Conservation (phyloP, 2,329 filamentous ascomycete genomes). For the Calonectria henricotiae region DNA sequence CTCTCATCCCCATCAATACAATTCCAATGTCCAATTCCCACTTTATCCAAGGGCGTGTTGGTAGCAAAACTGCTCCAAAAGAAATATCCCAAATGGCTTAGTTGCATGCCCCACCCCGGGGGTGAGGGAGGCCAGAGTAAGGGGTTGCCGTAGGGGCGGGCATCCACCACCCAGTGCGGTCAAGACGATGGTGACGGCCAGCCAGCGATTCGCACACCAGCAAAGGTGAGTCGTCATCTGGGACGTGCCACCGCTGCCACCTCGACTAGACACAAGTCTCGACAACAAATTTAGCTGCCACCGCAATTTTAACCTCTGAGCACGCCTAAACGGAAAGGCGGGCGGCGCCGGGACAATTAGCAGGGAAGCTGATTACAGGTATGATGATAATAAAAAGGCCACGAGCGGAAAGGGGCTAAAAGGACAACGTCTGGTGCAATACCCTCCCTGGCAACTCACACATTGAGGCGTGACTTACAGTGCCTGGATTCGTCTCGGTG, state of each 20-base stretch:
- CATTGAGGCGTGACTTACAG: conserved; percentile 2
- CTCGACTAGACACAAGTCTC: conserved; percentile 36
- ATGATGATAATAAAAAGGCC: neutral
- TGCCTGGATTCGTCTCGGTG: conserved; percentile 8
- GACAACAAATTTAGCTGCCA: conserved; percentile 49
- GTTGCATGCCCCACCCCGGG: conserved; percentile 42
- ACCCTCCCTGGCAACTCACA: conserved; percentile 5
- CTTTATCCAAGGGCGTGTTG: conserved; percentile 42
- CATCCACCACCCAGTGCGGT: conserved; percentile 40
- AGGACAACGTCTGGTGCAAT: conserved; percentile 15
- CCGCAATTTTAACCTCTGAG: conserved; percentile 49
- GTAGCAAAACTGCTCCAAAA: conserved; percentile 36
- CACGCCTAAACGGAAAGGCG: conserved; percentile 36
- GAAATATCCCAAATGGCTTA: conserved; percentile 44
- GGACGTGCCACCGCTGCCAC: conserved; percentile 44
- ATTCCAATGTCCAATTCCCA: conserved; percentile 33
- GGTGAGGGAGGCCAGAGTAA: conserved; percentile 26
- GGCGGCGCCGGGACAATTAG: conserved; percentile 33
- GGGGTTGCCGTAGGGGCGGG: conserved; percentile 29
- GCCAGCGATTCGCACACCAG: conserved; percentile 20
- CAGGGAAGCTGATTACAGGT: conserved; percentile 32
- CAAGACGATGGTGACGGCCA: conserved; percentile 19
- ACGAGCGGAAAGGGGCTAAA: conserved; percentile 35
- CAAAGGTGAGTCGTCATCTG: conserved; percentile 43
- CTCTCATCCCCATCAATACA: conserved; percentile 30